Percentiles rank a stretch among this genome's conserved stretches.
phyloP scores from a whole-genome alignment of 495 filamentous ascomycete genomes.

The Aspergillus conjunctus region DNA sequence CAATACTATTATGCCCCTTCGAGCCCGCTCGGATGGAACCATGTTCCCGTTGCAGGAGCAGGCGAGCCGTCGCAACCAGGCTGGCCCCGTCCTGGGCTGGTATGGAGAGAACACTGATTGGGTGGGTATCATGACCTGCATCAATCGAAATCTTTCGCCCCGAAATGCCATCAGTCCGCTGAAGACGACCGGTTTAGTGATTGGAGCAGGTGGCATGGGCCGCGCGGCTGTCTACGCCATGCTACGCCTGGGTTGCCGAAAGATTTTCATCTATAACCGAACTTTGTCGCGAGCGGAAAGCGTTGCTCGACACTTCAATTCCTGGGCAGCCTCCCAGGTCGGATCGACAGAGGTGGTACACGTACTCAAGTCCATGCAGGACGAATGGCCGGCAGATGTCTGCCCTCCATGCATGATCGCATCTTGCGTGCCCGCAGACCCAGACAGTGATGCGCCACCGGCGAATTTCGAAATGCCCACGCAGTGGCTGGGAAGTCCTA shows the following conservation, averaged over 20 bases:
- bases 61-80: slow-evolving; percentile 64
- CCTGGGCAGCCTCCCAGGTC: slow-evolving; percentile 50
- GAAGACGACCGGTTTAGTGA: slow-evolving; percentile 68
- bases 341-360: slow-evolving; percentile 55
- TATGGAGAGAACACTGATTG: slow-evolving; percentile 89
- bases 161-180: slow-evolving; percentile 72
- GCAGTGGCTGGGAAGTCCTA: slow-evolving; percentile 74
- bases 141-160: slow-evolving; percentile 75
- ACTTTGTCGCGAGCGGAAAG: slow-evolving; percentile 60
- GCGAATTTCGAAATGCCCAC: slow-evolving; percentile 75
- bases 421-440: slow-evolving; percentile 73
- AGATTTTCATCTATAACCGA: slow-evolving; percentile 80
- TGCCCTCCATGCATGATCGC: slow-evolving; percentile 74
- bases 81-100: slow-evolving; percentile 65
- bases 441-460: slow-evolving; percentile 60
- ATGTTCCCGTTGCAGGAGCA: slow-evolving; percentile 66
- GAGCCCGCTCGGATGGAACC: slow-evolving; percentile 60
- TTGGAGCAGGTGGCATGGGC: slow-evolving; percentile 83
- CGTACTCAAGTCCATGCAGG: slow-evolving; percentile 58
- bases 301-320: slow-evolving; percentile 75
- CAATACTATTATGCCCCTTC: slow-evolving; percentile 78
- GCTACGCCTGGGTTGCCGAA: slow-evolving; percentile 73
- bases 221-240: slow-evolving; percentile 78
- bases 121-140: slow-evolving; percentile 70
- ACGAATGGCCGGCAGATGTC: slow-evolving; percentile 65